Base-by-base conservation (phyloP, 371 early-diverging fungal species). In the Haplosporangium sp. region DNA sequence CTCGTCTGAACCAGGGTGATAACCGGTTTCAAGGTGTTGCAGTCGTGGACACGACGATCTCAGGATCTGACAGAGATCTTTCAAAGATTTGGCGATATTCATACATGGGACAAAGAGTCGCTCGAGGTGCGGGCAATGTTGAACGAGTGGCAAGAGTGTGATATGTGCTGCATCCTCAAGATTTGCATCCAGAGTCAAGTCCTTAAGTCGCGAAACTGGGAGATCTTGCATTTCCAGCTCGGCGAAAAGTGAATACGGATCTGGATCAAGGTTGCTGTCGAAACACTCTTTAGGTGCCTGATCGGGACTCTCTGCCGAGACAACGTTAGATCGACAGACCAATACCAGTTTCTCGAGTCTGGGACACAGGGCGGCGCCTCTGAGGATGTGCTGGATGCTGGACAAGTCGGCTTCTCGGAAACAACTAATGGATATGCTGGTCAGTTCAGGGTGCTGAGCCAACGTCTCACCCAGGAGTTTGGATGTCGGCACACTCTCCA, bases 361-460 rank as follows among this genome's bases (percentile, higher is more conserved):
- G 0, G 37, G 42, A 16, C 36, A 37, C 48, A 63, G 29, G 5
- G 56, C 68, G 8, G 66, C 62, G 5, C 74, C 74, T 0, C 56
- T 23, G 13, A 73, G 55, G 14, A 73, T 46, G 46, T 67, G 64
- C 9, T 63, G 59, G 6, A 73, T 29, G 41, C 64, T 67, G 1
- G 10, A 1, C 12, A 67, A 23, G 12, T 67, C 50, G 1, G 68
- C 55, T 6, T 45, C 63, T 3, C 55, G 36, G 42, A 62, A 67
- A 29, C 68, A 67, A 21, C 40, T 73, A 21, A 73, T 67, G 10
- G 52, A 21, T 29, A 60, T 60, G 5, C 41, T 36, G 13, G 29
- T 43, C 36, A 73, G 56, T 0, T 55, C 59, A 1, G 67, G 67
- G 21, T 73, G 74, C 8, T 6, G 1, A 14, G 52, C 64, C 4